Conservation (phyloP, 2,329 filamentous ascomycete genomes). For the Fusarium brevicatenulatum region DNA sequence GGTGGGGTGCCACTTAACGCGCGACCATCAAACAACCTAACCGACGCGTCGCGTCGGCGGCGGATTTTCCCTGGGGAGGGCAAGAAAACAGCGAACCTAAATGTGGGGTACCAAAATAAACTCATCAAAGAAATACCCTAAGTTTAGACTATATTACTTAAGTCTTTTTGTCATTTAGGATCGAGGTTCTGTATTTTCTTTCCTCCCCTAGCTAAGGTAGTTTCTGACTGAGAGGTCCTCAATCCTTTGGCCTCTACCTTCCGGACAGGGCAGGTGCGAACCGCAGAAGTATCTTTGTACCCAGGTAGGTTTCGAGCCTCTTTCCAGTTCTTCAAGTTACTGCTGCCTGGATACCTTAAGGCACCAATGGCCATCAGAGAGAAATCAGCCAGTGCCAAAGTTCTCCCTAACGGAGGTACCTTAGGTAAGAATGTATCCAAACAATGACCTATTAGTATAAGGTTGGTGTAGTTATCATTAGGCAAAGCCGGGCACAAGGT, state of each 20-base stretch:
- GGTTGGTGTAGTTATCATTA: conserved; percentile 6
- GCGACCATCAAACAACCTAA: neutral
- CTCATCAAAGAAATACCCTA: no score
- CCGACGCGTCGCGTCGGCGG: conserved; percentile 24
- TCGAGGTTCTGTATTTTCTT: no score
- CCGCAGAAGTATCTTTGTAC: neutral
- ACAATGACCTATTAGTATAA: neutral
- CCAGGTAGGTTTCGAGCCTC: neutral
- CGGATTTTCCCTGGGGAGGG: neutral
- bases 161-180: no score
- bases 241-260: neutral
- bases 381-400: neutral
- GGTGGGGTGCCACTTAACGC: conserved; percentile 35
- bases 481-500: no score
- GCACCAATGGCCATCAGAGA: neutral
- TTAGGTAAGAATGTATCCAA: neutral
- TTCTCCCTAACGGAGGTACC: neutral
- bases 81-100: no score
- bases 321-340: neutral
- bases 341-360: neutral
- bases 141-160: no score
- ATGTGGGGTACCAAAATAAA: no score
- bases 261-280: neutral
- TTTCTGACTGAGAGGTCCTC: neutral
- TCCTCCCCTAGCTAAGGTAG: no score